phyloP scores from a whole-genome alignment of 306 rosid genomes.

The Phaseolus lunatus region DNA sequence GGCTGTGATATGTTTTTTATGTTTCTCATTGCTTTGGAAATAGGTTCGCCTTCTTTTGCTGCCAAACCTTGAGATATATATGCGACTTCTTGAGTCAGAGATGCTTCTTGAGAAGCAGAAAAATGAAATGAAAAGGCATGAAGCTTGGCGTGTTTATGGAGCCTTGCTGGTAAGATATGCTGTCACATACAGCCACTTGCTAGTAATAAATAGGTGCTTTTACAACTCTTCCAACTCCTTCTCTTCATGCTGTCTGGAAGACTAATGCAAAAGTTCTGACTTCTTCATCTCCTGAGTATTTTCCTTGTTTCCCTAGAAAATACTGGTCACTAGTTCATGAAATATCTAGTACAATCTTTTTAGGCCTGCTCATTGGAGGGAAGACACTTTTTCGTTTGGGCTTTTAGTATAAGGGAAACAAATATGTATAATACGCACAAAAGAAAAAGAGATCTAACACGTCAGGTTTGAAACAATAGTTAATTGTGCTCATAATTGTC shows the following conservation, averaged over 20 bases:
- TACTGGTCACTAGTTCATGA: constrained; percentile 18
- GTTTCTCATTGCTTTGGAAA: constrained; percentile 34
- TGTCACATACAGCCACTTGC: constrained; percentile 1
- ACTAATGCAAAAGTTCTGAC: constrained; percentile 52
- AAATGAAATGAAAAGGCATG: constrained; percentile 85
- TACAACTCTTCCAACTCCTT: constrained; percentile 45
- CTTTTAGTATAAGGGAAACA: constrained; percentile 25
- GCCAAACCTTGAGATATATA: constrained; percentile 79
- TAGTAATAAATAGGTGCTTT: constrained; percentile 20
- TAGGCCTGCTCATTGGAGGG: constrained; percentile 5
- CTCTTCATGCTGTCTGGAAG: constrained; percentile 52
- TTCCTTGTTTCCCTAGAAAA: constrained; percentile 11
- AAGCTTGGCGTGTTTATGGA: constrained; percentile 90
- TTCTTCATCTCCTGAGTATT: constrained; percentile 53
- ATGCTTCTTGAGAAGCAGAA: constrained; percentile 78
- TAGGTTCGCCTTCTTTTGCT: constrained; percentile 80
- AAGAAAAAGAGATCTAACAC: constrained; percentile 8
- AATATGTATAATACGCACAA: not conserved
- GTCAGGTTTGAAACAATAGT: not conserved
- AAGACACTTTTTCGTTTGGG: not conserved
- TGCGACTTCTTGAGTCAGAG: constrained; percentile 85
- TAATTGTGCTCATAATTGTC: constrained; percentile 11
- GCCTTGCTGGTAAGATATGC: constrained; percentile 72
- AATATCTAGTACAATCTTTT: not conserved
- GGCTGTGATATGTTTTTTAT: constrained; percentile 38